phyloP scores from a whole-genome alignment of 345 rosid genomes.

The Lepidium didymum region DNA sequence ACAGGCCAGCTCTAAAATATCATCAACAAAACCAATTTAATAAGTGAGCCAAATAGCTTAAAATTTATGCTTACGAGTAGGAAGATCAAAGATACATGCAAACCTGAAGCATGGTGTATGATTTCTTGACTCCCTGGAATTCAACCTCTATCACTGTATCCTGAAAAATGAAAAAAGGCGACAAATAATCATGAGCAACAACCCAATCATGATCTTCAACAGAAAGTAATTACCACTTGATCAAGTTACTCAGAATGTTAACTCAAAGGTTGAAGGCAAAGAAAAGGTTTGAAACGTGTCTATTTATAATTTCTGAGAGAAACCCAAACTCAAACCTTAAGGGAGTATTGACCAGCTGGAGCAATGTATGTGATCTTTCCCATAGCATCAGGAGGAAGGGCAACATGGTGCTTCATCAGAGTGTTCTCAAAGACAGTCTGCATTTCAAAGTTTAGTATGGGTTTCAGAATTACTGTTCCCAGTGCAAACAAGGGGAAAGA shows the following conservation, averaged over 20 bases:
- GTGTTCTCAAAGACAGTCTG: conserved; percentile 97
- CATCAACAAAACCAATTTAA: neutral
- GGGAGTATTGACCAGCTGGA: conserved; percentile 96
- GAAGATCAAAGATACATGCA: conserved; percentile 5
- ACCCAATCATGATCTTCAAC: neutral
- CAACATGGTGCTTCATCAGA: conserved; percentile 84
- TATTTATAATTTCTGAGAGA: neutral
- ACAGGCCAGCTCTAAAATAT: conserved; percentile 97
- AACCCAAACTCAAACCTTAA: conserved; percentile 51
- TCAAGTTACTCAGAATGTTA: neutral
- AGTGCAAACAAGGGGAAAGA: neutral
- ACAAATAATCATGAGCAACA: neutral
- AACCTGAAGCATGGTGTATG: conserved; percentile 98
- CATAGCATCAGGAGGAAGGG: conserved; percentile 95
- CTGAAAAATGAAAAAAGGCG: conserved; percentile 32
- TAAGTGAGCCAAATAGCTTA: conserved; percentile 2
- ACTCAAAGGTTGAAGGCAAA: neutral
- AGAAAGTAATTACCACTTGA: neutral
- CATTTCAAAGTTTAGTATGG: conserved; percentile 20
- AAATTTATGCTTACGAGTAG: neutral
- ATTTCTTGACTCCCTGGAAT: conserved; percentile 93
- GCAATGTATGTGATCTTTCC: conserved; percentile 92
- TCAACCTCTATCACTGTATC: conserved; percentile 97
- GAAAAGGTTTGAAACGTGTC: neutral
- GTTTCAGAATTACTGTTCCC: neutral